Base-by-base conservation (phyloP, 371 early-diverging fungal genomes). In the Syncephalis fuscata region DNA sequence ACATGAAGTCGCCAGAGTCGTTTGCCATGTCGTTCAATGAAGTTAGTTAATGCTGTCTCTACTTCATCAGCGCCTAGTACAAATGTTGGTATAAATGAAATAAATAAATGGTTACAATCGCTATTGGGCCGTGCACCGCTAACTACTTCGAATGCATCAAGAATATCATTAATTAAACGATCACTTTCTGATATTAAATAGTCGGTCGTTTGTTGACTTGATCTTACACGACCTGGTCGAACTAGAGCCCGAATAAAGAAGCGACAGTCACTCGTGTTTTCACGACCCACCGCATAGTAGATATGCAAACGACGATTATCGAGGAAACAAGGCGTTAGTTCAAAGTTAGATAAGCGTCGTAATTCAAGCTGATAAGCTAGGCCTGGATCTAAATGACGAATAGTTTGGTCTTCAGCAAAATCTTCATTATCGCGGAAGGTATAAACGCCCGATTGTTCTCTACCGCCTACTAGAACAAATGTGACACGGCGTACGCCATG, bases 181-280 rank as follows among this genome's bases (percentile, higher is more conserved):
- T 89, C 88, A 37, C 86, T 87, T 60, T 95, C 94, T 17, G 91
- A 88, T 19, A 88, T 81, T 58, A 97, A 60, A 59, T 87, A 94
- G 51, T 93, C 95, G 32, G 84, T 85, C 4, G 93, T 92, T 24
- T 78, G 83, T 51, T 85, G 74, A 1, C 74, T 71, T 45, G 72
- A 73, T 61, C 78, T 76, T 52, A 86, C 71, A 51, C 80, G 72
- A 24, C 86, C 89, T 23, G 95, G 94, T 49, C 92, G 86, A 25
- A 94, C 91, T 53, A 97, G 66, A n/a, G 88, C 91, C 47, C 98
- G 86, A 41, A 97, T 82, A 64, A 97, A 97, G 83, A 97, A 90
- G 32, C 98, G 78, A 47, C 84, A 79, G 62, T 97, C 98, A 1
- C 88, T 68, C 2, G 84, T 70, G 62, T 97, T 92, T 61, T 89